Base-by-base conservation (phyloP, 139 green algal genomes). In the Tetraselmis striata region DNA sequence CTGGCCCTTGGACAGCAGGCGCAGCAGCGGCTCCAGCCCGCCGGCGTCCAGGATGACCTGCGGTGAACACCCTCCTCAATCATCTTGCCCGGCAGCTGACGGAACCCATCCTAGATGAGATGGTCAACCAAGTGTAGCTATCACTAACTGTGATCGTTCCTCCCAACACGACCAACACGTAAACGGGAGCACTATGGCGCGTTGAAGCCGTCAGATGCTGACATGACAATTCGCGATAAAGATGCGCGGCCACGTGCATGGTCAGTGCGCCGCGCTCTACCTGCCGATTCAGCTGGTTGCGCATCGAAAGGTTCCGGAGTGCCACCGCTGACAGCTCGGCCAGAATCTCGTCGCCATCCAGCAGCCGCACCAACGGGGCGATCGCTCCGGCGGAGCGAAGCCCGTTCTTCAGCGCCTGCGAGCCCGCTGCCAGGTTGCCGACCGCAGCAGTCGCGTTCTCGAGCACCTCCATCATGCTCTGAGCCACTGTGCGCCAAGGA, bases 241-340 rank as follows among this genome's bases (percentile, higher is more conserved):
- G n/a, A n/a, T n/a, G n/a, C n/a, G n/a, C n/a, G n/a, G n/a, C n/a
- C n/a, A n/a, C n/a, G n/a, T n/a, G n/a, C n/a, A n/a, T n/a, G n/a
- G n/a, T n/a, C n/a, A n/a, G n/a, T n/a, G n/a, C n/a, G n/a, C n/a
- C n/a, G n/a, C n/a, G n/a, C n/a, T n/a, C n/a, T 18, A 81, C 85
- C 26, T 32, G 29, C 25, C 83, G 76, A 78, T 87, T 89, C 18
- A 30, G 23, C 27, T 79, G 32, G 31, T 89, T 89, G 11, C 81
- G 80, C 28, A 87, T 79, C 5, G 85, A 84, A 75, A 87, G n/a
- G 32, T 89, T 89, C 32, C 86, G 80, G 32, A 89, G 78, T 26
- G 81, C 86, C 32, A 89, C 86, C 24, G 86, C 86, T 25, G 86
- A 75, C 30, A 89, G 83, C 80, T 89, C 86, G 32, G 86, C 86